Base-by-base conservation (phyloP, 805 yeast genomes). In the Cyberlindnera euphorbiiphila region DNA sequence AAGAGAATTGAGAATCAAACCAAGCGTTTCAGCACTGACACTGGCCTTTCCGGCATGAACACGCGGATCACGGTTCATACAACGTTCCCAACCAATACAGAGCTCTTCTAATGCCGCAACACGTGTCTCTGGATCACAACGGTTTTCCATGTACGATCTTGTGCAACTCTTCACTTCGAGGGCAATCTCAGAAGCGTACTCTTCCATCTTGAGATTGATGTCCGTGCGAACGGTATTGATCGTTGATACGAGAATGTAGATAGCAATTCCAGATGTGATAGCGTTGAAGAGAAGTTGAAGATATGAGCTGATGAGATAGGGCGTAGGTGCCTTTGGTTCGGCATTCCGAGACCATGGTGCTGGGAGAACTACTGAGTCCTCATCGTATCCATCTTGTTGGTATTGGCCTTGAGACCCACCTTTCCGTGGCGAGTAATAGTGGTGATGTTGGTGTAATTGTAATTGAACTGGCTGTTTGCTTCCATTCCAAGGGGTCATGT, bases 11-110 rank as follows among this genome's bases (percentile, higher is more conserved):
- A 81, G 47, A 12, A 82, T 62, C 33, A 74, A 60, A 0, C 88
- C 89, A 3, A 83, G 48, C 0, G 81, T 71, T 38, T 74, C 77
- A 1, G 85, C 85, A 42, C 78, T 71, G 10, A 81, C 63, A 29
- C 70, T 66, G 1, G 85, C 68, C 47, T 77, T 70, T 4, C 79
- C 76, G 1, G 69, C 64, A 23, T 60, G 57, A 8, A 54, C 43
- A 7, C 37, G 57, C 45, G 51, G 68, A 55, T 78, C 75, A 48
- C 76, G 73, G 33, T 66, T 66, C 84, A 81, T 80, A 53, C 91
- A 82, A 31, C 68, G 67, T 36, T 68, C 72, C 88, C 87, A 84
- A 40, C 68, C 62, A 12, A 65, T 60, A 57, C 93, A 84, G 25
- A 68, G 65, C 18, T 62, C 60, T 39, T 72, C 74, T 40, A 82